Conservation (phyloP, 257 asterid genomes). For the Jacaranda mimosifolia region DNA sequence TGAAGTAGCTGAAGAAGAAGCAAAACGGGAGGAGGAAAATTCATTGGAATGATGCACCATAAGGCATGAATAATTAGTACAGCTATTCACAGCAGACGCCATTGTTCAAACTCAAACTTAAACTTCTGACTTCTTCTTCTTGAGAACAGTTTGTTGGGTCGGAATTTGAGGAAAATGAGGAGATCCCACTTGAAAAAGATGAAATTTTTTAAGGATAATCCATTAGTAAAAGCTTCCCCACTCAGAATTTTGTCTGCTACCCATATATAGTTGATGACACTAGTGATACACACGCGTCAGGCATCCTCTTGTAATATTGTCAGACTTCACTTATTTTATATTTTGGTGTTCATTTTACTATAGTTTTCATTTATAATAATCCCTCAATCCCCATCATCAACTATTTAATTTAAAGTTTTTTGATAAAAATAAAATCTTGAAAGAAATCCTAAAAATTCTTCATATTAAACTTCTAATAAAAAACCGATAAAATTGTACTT, state of each 20-base stretch:
- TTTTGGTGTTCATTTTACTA: neutral
- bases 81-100: conserved; percentile 45
- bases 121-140: neutral
- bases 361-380: neutral
- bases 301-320: neutral
- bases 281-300: conserved; percentile 24
- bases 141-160: conserved; percentile 20
- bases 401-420: too few species aligned
- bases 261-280: conserved; percentile 16
- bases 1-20: conserved; percentile 40
- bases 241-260: conserved; percentile 32
- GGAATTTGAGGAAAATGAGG: conserved; percentile 28
- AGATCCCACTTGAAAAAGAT: conserved; percentile 35
- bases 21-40: conserved; percentile 34
- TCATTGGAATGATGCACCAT: conserved; percentile 39
- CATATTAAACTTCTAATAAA: too few species aligned
- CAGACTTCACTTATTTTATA: neutral
- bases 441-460: too few species aligned
- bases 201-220: conserved; percentile 25
- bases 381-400: too few species aligned
- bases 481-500: too few species aligned
- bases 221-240: conserved; percentile 38
- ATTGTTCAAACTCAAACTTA: conserved; percentile 23
- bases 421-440: too few species aligned
- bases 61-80: conserved; percentile 40